Base-by-base conservation (phyloP, 176 grass and related monocot species). In the Alloteropsis semialata region DNA sequence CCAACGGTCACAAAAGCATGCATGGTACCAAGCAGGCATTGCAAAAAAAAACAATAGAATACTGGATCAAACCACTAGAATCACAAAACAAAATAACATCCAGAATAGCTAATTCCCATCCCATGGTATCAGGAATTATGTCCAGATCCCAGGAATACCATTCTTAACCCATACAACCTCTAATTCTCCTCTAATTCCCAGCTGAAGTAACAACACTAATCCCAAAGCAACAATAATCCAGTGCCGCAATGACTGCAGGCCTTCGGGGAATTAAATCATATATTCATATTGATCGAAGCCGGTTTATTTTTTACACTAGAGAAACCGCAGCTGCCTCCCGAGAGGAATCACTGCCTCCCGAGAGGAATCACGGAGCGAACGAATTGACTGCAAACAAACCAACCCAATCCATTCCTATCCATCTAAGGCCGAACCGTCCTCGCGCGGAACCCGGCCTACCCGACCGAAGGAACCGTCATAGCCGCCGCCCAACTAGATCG, bases 221-320 rank as follows among this genome's bases (percentile, higher is more conserved):
- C 37, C 50, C 1, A 48, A 37, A 36, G 50, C 18, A 82, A 17
- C 21, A n/a, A 58, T 4, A 74, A 54, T 72, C 30, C 12, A 14
- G 63, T 8, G 46, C 46, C 11, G 10, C 4, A 25, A 6, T 11
- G 39, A 65, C 36, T 48, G 12, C 25, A 46, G 54, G 76, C 37
- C 57, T 48, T 21, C 32, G 25, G 27, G 34, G 21, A 33, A 89
- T 85, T 59, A 81, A 81, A 70, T 56, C 74, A 65, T 44, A 48
- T 45, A 69, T 36, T 51, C 63, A 45, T 45, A 69, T 36, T 51
- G 53, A 45, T 30, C 62, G 28, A 41, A 36, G 43, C 19, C 36
- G 77, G 77, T 48, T 48, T 32, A 18, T 54, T 32, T 27, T 29
- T 24, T 34, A 30, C 21, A 8, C 19, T 11, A 75, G 71, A 13